Percentiles rank a stretch among this genome's conserved stretches.
These are phyloP conservation scores for Croton laevigatus DNA, from an alignment of 441 rosid species.

Conservation along the genomic window DNA sequence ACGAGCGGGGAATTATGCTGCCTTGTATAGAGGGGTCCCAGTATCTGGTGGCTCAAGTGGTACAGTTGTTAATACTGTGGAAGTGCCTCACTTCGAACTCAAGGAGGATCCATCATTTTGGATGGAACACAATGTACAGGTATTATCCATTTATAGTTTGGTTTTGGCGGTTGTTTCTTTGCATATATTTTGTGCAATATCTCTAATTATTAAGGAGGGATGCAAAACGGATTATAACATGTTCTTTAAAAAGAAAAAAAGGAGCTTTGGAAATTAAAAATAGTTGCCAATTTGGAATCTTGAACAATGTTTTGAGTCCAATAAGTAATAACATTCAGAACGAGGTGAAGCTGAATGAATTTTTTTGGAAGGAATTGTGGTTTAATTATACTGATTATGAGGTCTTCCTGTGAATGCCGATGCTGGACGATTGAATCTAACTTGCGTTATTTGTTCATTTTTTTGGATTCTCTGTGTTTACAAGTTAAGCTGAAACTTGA, in stretches of 20 bases:
- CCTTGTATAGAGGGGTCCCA: constrained; percentile 79
- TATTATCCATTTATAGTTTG: constrained; percentile 23
- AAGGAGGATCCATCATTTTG: constrained; percentile 96
- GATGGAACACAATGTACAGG: constrained; percentile 99
- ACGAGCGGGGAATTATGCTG: constrained; percentile 54
- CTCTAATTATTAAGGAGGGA: not conserved
- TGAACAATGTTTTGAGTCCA: not conserved
- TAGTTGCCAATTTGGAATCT: not conserved
- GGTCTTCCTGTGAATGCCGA: not conserved
- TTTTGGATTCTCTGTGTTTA: not conserved
- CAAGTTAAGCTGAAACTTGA: not conserved
- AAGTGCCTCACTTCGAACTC: constrained; percentile 95
- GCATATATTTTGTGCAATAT: not conserved
- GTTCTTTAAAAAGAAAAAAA: too few relatives aligned
- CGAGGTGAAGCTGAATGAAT: not conserved
- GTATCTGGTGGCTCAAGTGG: constrained; percentile 41
- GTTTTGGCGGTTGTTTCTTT: not conserved
- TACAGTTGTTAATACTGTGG: constrained; percentile 62
- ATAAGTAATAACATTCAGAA: not conserved
- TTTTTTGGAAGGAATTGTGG: not conserved
- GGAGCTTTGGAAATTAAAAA: constrained; percentile 3
- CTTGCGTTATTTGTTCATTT: not conserved
- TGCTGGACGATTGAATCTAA: not conserved
- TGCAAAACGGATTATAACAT: too few relatives aligned
- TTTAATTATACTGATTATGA: not conserved